Conservation (phyloP, 768 basidiomycete genomes). For the Leccinellum rugosiceps region DNA sequence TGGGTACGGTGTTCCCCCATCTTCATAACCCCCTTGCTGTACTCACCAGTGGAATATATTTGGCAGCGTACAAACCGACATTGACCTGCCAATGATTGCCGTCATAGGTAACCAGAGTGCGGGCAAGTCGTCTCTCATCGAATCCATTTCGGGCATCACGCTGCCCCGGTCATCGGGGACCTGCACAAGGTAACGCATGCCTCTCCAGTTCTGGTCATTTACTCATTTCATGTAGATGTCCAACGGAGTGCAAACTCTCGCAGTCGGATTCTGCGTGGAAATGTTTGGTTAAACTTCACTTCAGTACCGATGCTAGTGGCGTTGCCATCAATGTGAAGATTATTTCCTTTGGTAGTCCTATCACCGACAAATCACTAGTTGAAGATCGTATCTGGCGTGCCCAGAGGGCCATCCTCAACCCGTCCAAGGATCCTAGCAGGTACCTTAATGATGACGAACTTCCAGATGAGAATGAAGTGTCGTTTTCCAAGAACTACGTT, state of each 20-base stretch:
- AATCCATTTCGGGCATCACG: slow-evolving; percentile 70
- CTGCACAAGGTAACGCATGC: slow-evolving; percentile 57
- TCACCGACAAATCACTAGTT: slow-evolving; percentile 50
- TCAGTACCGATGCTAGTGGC: slow-evolving; percentile 38
- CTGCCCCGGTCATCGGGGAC: slow-evolving; percentile 72
- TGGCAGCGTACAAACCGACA: slow-evolving; percentile 59
- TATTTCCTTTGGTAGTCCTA: slow-evolving; percentile 44
- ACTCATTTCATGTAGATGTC: slow-evolving; percentile 40
- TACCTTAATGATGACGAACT: slow-evolving; percentile 16
- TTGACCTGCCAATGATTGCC: slow-evolving; percentile 71
- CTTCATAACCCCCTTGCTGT: neutral
- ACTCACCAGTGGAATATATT: neutral
- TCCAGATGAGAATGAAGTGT: slow-evolving; percentile 16
- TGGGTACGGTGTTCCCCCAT: slow-evolving; percentile 40
- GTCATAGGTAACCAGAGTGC: slow-evolving; percentile 73
- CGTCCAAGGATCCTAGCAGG: slow-evolving; percentile 24
- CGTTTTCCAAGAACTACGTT: slow-evolving; percentile 57
- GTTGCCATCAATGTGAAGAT: slow-evolving; percentile 38
- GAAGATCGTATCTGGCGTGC: slow-evolving; percentile 67
- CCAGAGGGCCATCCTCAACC: slow-evolving; percentile 64
- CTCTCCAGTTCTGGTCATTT: neutral
- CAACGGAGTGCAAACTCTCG: slow-evolving; percentile 54
- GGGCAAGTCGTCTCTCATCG: slow-evolving; percentile 76
- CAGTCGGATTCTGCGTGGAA: slow-evolving; percentile 42
- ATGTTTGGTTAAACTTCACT: slow-evolving; percentile 48